Percentiles rank a stretch among this genome's conserved stretches.
Conservation (phyloP, 805 yeast species). For the Myxozyma mucilagina region DNA sequence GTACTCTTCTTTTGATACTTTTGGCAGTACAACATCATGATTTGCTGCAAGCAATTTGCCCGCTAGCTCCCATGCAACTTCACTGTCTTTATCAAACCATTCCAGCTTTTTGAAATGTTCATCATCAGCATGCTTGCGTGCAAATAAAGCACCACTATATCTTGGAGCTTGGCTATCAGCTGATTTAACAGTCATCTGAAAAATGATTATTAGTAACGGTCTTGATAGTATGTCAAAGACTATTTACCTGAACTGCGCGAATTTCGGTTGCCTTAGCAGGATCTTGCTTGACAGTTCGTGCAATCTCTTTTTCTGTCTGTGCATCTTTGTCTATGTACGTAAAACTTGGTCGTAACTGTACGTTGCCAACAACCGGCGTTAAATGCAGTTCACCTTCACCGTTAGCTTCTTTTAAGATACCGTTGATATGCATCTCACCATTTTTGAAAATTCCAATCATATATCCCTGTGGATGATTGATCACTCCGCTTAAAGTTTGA, state of each 20-base stretch:
- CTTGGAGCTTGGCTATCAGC: slow-evolving; percentile 58
- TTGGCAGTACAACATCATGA: slow-evolving; percentile 27
- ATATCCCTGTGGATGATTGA: slow-evolving; percentile 42
- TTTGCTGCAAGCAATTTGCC: slow-evolving; percentile 33
- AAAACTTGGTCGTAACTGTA: slow-evolving; percentile 81
- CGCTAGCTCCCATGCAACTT: slow-evolving; percentile 40
- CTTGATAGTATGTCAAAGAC: background rate
- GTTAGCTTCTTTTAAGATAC: background rate
- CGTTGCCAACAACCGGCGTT: slow-evolving; percentile 62
- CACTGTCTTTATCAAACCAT: slow-evolving; percentile 48
- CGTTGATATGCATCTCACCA: slow-evolving; percentile 34
- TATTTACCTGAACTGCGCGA: slow-evolving; percentile 59
- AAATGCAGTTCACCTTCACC: slow-evolving; percentile 52
- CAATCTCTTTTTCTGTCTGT: slow-evolving; percentile 48
- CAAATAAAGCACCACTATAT: slow-evolving; percentile 66
- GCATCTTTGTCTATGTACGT: slow-evolving; percentile 66
- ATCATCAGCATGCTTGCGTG: slow-evolving; percentile 63
- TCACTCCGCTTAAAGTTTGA: slow-evolving; percentile 69
- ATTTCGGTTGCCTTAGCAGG: slow-evolving; percentile 48
- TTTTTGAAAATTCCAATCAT: slow-evolving; percentile 46
- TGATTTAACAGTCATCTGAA: slow-evolving; percentile 63
- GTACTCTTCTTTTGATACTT: slow-evolving; percentile 32
- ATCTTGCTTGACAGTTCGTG: slow-evolving; percentile 45
- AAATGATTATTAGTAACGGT: background rate
- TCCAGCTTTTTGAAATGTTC: slow-evolving; percentile 50